These are phyloP conservation scores for Lepidium aucheri DNA, from an alignment of 345 rosid genomes.

Conservation along the genomic window DNA sequence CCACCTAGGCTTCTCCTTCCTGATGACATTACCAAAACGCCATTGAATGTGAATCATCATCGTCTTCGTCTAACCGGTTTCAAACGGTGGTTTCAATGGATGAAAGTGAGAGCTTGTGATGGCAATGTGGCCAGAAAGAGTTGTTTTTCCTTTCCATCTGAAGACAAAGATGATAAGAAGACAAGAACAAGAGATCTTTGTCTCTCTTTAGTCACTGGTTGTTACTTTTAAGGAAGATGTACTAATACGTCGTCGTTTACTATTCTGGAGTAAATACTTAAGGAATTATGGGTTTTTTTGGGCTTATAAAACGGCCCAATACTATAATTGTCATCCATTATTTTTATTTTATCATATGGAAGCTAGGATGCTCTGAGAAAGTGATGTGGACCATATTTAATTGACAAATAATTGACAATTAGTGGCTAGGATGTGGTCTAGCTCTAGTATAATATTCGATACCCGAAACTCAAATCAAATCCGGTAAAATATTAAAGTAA, in stretches of 20 bases:
- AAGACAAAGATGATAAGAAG: slow-evolving; percentile 2
- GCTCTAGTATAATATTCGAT: too few species aligned
- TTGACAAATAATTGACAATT: slow-evolving; percentile 1
- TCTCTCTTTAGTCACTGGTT: slow-evolving; percentile 19
- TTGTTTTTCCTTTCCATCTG: slow-evolving; percentile 37
- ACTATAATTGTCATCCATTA: too few species aligned
- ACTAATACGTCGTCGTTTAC: neutral
- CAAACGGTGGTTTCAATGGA: slow-evolving; percentile 36
- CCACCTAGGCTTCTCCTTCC: slow-evolving; percentile 47
- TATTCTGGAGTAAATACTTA: neutral
- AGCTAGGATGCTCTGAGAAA: neutral
- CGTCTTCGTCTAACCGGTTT: neutral
- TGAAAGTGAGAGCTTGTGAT: slow-evolving; percentile 27
- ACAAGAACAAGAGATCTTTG: slow-evolving; percentile 23
- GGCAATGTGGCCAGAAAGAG: slow-evolving; percentile 18
- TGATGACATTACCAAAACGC: slow-evolving; percentile 28
- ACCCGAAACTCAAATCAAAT: too few species aligned
- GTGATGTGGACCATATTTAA: slow-evolving; percentile 11
- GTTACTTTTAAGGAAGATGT: slow-evolving; percentile 20
- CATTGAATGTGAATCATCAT: neutral
- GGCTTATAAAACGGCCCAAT: neutral
- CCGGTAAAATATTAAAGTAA: too few species aligned
- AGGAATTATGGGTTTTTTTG: neutral
- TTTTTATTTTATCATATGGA: neutral
- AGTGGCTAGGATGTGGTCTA: slow-evolving; percentile 16